Evolutionary conservation across 1,284 basidiomycete species (phyloP), one percentile per base, ranked within the genome.

Genomic region (Malassezia yamatoensis): DNA sequence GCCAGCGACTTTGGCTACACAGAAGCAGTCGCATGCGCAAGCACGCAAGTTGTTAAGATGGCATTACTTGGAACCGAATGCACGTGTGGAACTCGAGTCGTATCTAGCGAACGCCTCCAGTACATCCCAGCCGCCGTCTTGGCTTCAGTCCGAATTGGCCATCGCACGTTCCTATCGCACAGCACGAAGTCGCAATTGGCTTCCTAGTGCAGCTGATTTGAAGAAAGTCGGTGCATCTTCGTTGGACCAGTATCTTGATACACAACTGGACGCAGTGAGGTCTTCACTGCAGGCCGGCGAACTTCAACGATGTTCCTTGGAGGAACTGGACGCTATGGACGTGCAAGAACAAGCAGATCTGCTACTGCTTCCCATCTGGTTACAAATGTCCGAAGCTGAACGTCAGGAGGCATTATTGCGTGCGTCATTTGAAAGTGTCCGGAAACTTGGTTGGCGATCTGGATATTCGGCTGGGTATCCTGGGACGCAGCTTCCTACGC

Each of bases 391-490:
- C 0, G 37, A 53, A 7, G 46, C 59, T 21, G 55, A 60, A 50
- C 52, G 60, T 24, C 45, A 47, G 7, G 54, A 34, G 2, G 64
- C 63, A 13, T 35, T 66, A n/a, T 48, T 62, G 9, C 57, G 61
- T 5, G 52, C 50, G 8, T 40, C 62, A 8, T 68, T 57, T 56
- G 63, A 64, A 13, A 61, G 63, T 51, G 58, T 64, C 29, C 60
- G 70, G 21, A 64, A 61, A 36, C 56, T 74, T 1, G 72, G 72
- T 9, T 74, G 72, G 72, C 59, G 72, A 37, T 57, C 62, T 10
- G 72, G 72, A 36, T 74, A 61, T 49, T 67, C 70, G 21, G 62
- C 68, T 1, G 72, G 70, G 37, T 72, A 61, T 50, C 72, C 72
- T 9, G 52, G 42, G 15, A 45, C 35, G 20, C 16, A 37, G 7